Evolutionary conservation across 768 basidiomycete genomes (phyloP), one percentile per base, ranked within the genome.

Genomic region (Rhodosporidiobolus sp.): DNA sequence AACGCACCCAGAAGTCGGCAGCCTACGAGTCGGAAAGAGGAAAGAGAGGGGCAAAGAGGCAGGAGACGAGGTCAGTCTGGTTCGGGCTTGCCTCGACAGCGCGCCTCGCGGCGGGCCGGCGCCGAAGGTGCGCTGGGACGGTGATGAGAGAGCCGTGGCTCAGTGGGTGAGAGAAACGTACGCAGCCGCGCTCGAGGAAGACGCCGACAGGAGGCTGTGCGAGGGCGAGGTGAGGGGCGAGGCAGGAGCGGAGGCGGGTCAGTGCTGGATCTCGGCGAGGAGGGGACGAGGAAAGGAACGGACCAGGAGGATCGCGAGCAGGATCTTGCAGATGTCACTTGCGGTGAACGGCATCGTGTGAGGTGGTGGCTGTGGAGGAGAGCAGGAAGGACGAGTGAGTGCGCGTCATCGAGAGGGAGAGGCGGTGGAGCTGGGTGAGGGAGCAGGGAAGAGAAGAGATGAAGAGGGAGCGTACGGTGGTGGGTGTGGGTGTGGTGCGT

Each of bases 121-220:
- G n/a, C n/a, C n/a, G n/a, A n/a, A n/a, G n/a, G n/a, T n/a, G n/a
- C n/a, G n/a, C n/a, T n/a, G n/a, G n/a, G n/a, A n/a, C n/a, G n/a
- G n/a, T n/a, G n/a, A n/a, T n/a, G n/a, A n/a, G n/a, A n/a, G n/a
- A 30, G 20, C 34, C 22, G 22, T 20, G n/a, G n/a, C n/a, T n/a
- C n/a, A n/a, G n/a, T 35, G 34, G 24, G 34, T 5, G 54, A 7
- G n/a, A 32, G 28, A 19, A 22, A 57, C 56, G 32, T 30, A 57
- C 83, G 80, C 91, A 94, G 32, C 93, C 93, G 65, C 90, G 85
- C 83, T 94, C 92, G 35, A 94, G 82, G 83, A 93, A 92, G 32
- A 95, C 93, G 66, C 89, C 92, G 4, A 95, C 20, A 24, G 56
- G 56, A 14, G 56, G 56, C 54, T 55, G 54, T 32, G 17, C 28